phyloP scores from a whole-genome alignment of 345 rosid species.

The Brassica carinata region DNA sequence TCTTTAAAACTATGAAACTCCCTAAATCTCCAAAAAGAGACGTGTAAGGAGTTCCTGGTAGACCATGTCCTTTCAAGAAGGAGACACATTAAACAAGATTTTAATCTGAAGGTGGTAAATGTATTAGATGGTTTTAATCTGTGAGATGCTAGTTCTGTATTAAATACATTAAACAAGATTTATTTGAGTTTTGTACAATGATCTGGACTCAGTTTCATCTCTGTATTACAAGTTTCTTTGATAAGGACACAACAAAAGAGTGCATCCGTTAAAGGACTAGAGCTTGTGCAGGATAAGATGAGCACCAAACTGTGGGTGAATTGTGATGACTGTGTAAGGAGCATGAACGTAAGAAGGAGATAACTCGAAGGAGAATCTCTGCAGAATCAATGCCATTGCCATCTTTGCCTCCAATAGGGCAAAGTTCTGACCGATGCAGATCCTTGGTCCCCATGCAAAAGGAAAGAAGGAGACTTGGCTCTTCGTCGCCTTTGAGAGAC shows the following conservation, averaged over 20 bases:
- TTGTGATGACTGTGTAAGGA: slow-evolving; percentile 37
- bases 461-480: slow-evolving; percentile 43
- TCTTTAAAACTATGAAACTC: neutral
- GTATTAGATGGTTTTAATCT: neutral
- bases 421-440: slow-evolving; percentile 60
- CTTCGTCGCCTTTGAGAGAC: slow-evolving; percentile 55
- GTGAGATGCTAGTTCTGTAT: neutral
- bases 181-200: neutral
- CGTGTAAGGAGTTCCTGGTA: neutral
- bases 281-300: slow-evolving; percentile 31
- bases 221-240: neutral
- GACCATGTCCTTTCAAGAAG: neutral
- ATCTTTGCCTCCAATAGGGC: slow-evolving; percentile 46
- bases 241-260: neutral
- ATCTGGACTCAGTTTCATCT: neutral
- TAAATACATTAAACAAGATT: neutral
- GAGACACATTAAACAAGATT: too few species aligned
- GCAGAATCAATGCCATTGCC: slow-evolving; percentile 52
- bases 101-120: neutral
- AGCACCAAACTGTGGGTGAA: slow-evolving; percentile 52
- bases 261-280: neutral
- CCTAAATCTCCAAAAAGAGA: neutral
- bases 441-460: slow-evolving; percentile 42
- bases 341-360: slow-evolving; percentile 55
- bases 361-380: slow-evolving; percentile 49